These are phyloP conservation scores for Paramecium primaurelia DNA, from an alignment of 73 alveolate species.

Conservation along the genomic window DNA sequence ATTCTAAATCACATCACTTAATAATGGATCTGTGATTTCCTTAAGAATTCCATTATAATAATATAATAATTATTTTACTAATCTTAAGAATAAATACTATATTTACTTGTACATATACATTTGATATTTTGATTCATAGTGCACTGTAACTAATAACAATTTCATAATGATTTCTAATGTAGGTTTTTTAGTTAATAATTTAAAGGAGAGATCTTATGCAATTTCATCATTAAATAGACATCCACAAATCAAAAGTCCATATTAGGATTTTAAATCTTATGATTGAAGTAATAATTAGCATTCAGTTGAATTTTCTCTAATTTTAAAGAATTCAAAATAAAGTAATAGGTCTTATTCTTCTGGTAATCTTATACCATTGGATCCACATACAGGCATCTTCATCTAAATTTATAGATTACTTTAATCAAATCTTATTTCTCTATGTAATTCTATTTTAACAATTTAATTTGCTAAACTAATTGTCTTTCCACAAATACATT, in stretches of 20 bases:
- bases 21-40: conserved; percentile 25
- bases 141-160: not conserved
- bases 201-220: conserved; percentile 22
- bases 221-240: conserved; percentile 22
- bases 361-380: conserved; percentile 46
- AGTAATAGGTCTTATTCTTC: conserved; percentile 1
- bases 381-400: conserved; percentile 55
- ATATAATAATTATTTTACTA: not conserved
- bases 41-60: conserved; percentile 16
- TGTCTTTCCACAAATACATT: conserved; percentile 47
- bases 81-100: not conserved
- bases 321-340: conserved; percentile 14
- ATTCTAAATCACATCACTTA: not conserved
- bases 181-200: not conserved
- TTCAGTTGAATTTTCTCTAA: conserved; percentile 15
- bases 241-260: conserved; percentile 22
- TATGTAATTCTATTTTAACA: conserved; percentile 14
- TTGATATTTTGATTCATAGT: conserved; percentile 5
- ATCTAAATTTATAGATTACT: not conserved
- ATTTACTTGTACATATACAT: conserved; percentile 44
- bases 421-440: conserved; percentile 25
- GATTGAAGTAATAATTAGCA: not conserved
- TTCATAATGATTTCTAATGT: not conserved
- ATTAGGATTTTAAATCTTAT: not conserved
- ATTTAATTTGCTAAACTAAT: not conserved